phyloP scores from a whole-genome alignment of 2,329 filamentous ascomycete genomes.

The Trichophyton equinum region DNA sequence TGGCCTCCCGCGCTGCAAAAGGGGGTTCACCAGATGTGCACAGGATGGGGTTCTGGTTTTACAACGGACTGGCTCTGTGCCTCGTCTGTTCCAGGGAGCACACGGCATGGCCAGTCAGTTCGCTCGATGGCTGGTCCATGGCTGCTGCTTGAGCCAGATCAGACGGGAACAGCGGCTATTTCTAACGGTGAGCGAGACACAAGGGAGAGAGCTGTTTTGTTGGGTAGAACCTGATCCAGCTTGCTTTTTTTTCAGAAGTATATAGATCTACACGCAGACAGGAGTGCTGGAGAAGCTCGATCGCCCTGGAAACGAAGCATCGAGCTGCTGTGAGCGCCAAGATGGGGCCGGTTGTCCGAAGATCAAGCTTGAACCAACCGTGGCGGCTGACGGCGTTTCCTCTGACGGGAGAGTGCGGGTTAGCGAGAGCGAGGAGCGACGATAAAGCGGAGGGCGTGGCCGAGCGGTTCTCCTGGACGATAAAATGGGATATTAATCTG shows the following conservation, averaged over 20 bases:
- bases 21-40: not conserved
- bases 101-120: not conserved
- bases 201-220: not conserved
- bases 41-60: not conserved
- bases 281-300: too few species aligned
- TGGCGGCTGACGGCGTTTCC: not conserved
- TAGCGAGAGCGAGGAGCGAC: too few species aligned
- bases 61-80: not conserved
- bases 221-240: not conserved
- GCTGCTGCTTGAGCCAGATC: not conserved
- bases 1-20: not conserved
- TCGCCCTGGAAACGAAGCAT: too few species aligned
- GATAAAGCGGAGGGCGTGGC: not conserved
- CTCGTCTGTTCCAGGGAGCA: not conserved
- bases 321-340: not conserved
- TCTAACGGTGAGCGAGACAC: not conserved
- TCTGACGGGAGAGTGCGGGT: not conserved
- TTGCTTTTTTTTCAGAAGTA: not conserved
- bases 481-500: too few species aligned
- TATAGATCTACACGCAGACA: not conserved
- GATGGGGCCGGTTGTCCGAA: not conserved
- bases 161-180: not conserved
- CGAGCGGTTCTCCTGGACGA: too few species aligned
- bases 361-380: not conserved
- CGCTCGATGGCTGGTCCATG: not conserved